A percentile compares a stretch with the other conserved stretches of the same genome.
Evolutionary conservation across 192 early-diverging fungal genomes (phyloP).

Genomic region (Phlyctochytrium planicorne): DNA sequence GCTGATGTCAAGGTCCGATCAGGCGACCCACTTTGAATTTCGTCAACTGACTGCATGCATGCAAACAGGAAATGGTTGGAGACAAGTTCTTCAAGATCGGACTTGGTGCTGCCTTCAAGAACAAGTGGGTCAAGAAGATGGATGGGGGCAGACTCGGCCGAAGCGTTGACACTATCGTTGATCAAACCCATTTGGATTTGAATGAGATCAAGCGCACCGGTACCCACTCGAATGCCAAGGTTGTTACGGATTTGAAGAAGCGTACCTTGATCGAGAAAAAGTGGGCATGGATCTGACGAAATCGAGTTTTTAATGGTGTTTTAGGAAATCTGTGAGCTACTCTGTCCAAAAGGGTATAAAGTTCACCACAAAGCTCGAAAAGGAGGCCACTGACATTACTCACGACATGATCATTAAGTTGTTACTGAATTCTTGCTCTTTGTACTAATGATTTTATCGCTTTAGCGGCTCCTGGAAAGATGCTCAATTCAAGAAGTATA

Average conservation of each 20-base stretch:
- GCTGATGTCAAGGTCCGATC: constrained; percentile 72
- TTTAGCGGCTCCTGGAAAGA: constrained; percentile 89
- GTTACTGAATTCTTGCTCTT: not conserved
- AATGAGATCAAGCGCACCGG: constrained; percentile 63
- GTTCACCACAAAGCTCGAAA: constrained; percentile 82
- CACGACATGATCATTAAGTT: constrained; percentile 82
- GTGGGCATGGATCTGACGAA: no score
- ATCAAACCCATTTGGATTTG: constrained; percentile 79
- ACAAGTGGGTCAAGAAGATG: constrained; percentile 95
- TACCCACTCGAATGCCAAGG: constrained; percentile 59
- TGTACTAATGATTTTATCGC: not conserved
- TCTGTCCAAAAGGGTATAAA: constrained; percentile 80
- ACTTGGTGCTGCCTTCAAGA: constrained; percentile 92
- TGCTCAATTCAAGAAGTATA: constrained; percentile 97
- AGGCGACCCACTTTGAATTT: not conserved
- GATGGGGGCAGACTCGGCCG: constrained; percentile 68
- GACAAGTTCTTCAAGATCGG: constrained; percentile 84
- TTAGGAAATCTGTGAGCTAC: constrained; percentile 66
- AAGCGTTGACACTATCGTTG: constrained; percentile 72
- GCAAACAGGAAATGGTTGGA: constrained; percentile 52
- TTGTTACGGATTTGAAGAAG: constrained; percentile 64
- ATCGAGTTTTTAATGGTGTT: constrained; percentile 6
- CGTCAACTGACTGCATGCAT: constrained; percentile 1
- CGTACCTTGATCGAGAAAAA: constrained; percentile 43
- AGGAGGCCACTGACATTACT: constrained; percentile 94